Base-by-base conservation (phyloP, 1,139 yeast genomes). In the Geotrichum candidum region DNA sequence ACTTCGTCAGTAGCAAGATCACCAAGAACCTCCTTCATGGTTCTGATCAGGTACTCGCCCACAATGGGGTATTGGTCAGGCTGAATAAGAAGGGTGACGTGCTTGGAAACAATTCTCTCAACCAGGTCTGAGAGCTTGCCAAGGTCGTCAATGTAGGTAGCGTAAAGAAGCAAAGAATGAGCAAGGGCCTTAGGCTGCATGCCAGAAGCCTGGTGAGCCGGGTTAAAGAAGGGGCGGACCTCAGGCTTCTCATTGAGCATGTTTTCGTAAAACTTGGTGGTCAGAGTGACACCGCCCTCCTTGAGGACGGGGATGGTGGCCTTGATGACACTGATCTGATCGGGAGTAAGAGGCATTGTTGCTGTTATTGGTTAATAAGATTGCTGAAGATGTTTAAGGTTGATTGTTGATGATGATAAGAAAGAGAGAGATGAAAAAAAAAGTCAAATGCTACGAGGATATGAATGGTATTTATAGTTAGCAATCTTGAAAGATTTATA, bases 61-160 rank as follows among this genome's bases (percentile, higher is more conserved):
- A 87, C 90, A 65, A 84, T 78, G 22, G 85, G 84, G 68, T 87
- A 87, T 63, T 85, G 89, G 62, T 83, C 87, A 2, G 90, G 83
- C 63, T 74, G 72, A 54, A 87, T 80, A 68, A 82, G 84, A 63
- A 86, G 75, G 56, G 89, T 88, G 65, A 84, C 85, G 67, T 87
- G 91, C 72, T 86, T 86, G 65, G 78, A 79, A 50, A 83, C 87
- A 68, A 87, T 84, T 66, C 84, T 84, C 58, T 80, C 76, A 15
- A 87, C 89, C 65, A 84, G 83, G 1, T 76, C 82, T 15, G 78
- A 69, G 59, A 87, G 76, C 25, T 82, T 84, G 7, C 82, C 75
- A 63, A 86, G 73, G 64, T 85, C 82, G 66, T 86, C 86, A 64
- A 87, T 85, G 71, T 85, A 80, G 68, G 82, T 78, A 11, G 90